phyloP scores from a whole-genome alignment of 1,139 yeast species.

The Pichia kudriavzevii region DNA sequence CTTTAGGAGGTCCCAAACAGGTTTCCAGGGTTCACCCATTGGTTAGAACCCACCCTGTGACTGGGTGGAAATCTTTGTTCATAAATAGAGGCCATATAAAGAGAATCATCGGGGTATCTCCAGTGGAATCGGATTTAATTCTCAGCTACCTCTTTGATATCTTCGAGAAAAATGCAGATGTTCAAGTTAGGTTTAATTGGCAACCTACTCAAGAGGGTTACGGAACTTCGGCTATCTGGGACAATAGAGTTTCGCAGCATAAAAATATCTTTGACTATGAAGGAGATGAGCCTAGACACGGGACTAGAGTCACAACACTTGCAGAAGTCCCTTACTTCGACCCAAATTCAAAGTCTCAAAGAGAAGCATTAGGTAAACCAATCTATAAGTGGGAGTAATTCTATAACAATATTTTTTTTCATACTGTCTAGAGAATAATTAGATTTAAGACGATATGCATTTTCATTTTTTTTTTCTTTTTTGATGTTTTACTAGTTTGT shows the following conservation, averaged over 20 bases:
- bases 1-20: conserved; percentile 36
- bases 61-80: conserved; percentile 45
- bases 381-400: conserved; percentile 12
- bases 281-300: conserved; percentile 45
- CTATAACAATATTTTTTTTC: too few species aligned
- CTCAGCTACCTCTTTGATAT: conserved; percentile 35
- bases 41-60: conserved; percentile 45
- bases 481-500: too few species aligned
- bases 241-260: conserved; percentile 47
- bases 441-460: too few species aligned
- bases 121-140: conserved; percentile 34
- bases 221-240: conserved; percentile 54
- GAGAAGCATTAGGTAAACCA: conserved; percentile 43
- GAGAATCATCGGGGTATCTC: conserved; percentile 39
- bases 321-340: conserved; percentile 51
- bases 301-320: conserved; percentile 51
- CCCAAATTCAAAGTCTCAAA: conserved; percentile 43
- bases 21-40: conserved; percentile 41
- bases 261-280: conserved; percentile 41
- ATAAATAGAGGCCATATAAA: conserved; percentile 39
- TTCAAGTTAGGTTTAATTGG: conserved; percentile 53
- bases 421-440: too few species aligned
- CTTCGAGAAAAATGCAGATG: conserved; percentile 39
- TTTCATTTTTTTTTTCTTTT: too few species aligned
- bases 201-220: conserved; percentile 36